Percentiles rank a stretch among this genome's conserved stretches.
Conservation (phyloP, 192 early-diverging fungal genomes). For the Diversispora eburnea region DNA sequence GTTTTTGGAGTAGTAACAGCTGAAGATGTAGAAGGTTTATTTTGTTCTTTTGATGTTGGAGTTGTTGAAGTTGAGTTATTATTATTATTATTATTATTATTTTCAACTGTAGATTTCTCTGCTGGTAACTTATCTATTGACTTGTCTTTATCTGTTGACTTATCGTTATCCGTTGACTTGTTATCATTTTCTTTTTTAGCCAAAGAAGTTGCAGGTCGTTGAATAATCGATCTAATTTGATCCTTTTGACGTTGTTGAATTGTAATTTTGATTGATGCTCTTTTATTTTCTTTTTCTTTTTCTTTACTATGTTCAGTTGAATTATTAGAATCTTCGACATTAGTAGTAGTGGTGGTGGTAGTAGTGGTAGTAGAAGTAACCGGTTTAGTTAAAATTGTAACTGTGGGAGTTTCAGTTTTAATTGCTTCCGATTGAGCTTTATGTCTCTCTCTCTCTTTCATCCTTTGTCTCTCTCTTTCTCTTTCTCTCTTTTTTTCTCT, state of each 20-base stretch:
- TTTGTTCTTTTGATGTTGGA: too few relatives aligned
- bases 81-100: too few relatives aligned
- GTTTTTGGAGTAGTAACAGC: too few relatives aligned
- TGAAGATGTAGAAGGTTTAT: too few relatives aligned
- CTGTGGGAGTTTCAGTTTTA: background rate
- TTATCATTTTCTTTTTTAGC: too few relatives aligned
- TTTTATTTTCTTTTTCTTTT: slow-evolving; percentile 10
- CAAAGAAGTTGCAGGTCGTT: background rate
- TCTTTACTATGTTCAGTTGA: background rate
- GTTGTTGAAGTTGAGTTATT: too few relatives aligned
- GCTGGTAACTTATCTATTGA: too few relatives aligned
- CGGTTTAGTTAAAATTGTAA: slow-evolving; percentile 5
- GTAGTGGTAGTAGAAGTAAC: background rate
- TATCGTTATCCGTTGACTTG: too few relatives aligned
- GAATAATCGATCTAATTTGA: slow-evolving; percentile 27
- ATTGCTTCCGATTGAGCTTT: background rate
- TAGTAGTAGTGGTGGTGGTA: background rate
- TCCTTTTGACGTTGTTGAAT: slow-evolving; percentile 31
- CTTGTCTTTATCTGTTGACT: too few relatives aligned
- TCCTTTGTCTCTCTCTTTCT: background rate
- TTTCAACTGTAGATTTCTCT: too few relatives aligned
- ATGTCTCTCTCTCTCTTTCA: background rate
- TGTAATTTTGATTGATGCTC: slow-evolving; percentile 16
- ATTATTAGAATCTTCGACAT: background rate
- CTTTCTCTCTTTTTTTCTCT: slow-evolving; percentile 1